These are phyloP conservation scores for Laguncularia racemosa DNA, from an alignment of 345 rosid species.

Conservation along the genomic window DNA sequence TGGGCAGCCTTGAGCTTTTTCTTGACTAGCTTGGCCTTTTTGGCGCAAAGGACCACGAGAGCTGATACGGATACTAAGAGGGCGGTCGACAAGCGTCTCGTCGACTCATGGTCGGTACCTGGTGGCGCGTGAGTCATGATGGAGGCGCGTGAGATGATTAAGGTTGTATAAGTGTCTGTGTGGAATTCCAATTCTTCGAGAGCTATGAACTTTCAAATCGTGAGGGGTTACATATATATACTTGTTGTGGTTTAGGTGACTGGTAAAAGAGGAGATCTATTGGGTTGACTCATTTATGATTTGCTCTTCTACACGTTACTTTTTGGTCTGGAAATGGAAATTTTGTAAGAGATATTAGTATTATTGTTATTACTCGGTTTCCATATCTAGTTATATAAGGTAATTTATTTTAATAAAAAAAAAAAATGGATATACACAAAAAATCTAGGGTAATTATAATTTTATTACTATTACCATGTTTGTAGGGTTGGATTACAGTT, in stretches of 20 bases:
- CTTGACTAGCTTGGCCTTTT: conserved; percentile 45
- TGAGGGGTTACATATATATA: background rate
- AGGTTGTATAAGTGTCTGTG: background rate
- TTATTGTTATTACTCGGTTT: no score
- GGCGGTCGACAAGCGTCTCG: conserved; percentile 25
- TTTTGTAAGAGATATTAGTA: no score
- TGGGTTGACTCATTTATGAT: conserved; percentile 4
- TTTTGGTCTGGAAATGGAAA: no score
- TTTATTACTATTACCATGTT: no score
- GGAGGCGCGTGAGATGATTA: background rate
- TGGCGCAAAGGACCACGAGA: conserved; percentile 44
- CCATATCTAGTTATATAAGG: no score
- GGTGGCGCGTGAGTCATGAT: conserved; percentile 25
- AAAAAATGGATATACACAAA: no score
- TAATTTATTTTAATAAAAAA: no score
- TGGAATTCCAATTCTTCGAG: background rate
- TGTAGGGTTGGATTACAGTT: no score
- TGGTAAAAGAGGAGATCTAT: conserved; percentile 2
- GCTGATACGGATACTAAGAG: conserved; percentile 36
- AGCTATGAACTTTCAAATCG: background rate
- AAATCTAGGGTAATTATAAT: no score
- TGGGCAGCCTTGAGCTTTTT: conserved; percentile 34
- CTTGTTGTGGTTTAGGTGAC: conserved; percentile 9
- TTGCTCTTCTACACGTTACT: background rate
- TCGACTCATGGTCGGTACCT: conserved; percentile 9